Evolutionary conservation across 805 yeast species (phyloP).

Genomic region (Ogataea salicorniae): DNA sequence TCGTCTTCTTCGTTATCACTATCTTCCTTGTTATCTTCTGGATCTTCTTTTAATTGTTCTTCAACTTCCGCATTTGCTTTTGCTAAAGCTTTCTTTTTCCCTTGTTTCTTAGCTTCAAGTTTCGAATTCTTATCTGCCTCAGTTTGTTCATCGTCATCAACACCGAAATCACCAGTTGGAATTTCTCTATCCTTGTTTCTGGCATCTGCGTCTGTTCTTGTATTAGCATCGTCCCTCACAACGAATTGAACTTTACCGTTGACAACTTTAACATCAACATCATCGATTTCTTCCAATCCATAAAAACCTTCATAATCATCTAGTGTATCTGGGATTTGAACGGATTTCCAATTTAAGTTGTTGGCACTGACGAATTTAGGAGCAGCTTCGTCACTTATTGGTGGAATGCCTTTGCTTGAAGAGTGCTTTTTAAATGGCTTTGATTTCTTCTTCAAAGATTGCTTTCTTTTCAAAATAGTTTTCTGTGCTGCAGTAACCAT

Average conservation of each 20-base stretch:
- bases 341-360: constrained; percentile 70
- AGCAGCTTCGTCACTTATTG: neutral
- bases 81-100: constrained; percentile 5
- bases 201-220: constrained; percentile 16
- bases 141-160: constrained; percentile 19
- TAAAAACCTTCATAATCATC: constrained; percentile 88
- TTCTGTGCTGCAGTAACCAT: constrained; percentile 19
- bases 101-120: constrained; percentile 5
- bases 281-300: constrained; percentile 92
- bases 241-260: constrained; percentile 63
- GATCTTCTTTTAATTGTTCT: neutral
- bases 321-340: constrained; percentile 74
- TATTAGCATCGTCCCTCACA: constrained; percentile 32
- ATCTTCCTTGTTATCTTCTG: neutral
- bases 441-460: constrained; percentile 2
- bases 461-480: constrained; percentile 14
- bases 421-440: constrained; percentile 2
- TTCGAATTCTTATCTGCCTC: constrained; percentile 10
- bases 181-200: neutral
- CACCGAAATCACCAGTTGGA: constrained; percentile 23
- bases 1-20: constrained; percentile 6
- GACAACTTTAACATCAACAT: constrained; percentile 75
- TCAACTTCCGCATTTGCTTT: constrained; percentile 5
- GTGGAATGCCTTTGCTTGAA: constrained; percentile 2
- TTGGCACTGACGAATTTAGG: constrained; percentile 39